phyloP scores from a whole-genome alignment of 257 asterid species.

The Solanum paucissectum region DNA sequence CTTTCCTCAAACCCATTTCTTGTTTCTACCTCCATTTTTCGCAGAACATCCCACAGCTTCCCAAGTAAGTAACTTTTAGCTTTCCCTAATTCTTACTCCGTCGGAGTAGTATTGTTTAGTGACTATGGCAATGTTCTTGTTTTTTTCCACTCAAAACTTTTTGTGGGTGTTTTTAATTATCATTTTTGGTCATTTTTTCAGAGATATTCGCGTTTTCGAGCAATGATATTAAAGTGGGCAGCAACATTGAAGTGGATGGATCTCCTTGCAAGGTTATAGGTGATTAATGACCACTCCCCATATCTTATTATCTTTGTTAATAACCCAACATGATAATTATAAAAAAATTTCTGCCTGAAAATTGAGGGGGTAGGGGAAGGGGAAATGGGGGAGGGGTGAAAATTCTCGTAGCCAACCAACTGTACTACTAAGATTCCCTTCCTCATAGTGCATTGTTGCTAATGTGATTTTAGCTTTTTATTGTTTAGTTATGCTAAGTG shows the following conservation, averaged over 20 bases:
- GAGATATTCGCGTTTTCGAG: conserved; percentile 70
- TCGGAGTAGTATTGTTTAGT: not conserved
- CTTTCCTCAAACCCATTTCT: conserved; percentile 15
- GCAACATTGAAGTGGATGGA: conserved; percentile 89
- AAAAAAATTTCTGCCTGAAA: no score
- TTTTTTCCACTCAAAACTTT: not conserved
- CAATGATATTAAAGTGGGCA: conserved; percentile 89
- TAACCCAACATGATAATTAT: not conserved
- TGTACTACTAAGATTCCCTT: not conserved
- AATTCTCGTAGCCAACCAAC: not conserved
- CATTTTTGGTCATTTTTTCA: not conserved
- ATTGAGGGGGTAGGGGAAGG: not conserved
- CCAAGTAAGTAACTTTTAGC: conserved; percentile 19
- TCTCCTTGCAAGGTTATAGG: conserved; percentile 89
- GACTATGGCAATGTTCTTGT: not conserved
- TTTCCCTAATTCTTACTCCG: not conserved
- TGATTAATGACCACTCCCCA: not conserved
- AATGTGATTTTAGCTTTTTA: not conserved
- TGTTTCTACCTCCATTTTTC: conserved; percentile 20
- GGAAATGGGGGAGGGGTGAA: not conserved
- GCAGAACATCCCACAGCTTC: conserved; percentile 24
- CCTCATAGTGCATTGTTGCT: not conserved
- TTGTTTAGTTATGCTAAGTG: not conserved
- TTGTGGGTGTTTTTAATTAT: not conserved
- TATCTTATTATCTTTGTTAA: not conserved